Base-by-base conservation (phyloP, 306 rosid genomes). In the Carpinus fangiana region DNA sequence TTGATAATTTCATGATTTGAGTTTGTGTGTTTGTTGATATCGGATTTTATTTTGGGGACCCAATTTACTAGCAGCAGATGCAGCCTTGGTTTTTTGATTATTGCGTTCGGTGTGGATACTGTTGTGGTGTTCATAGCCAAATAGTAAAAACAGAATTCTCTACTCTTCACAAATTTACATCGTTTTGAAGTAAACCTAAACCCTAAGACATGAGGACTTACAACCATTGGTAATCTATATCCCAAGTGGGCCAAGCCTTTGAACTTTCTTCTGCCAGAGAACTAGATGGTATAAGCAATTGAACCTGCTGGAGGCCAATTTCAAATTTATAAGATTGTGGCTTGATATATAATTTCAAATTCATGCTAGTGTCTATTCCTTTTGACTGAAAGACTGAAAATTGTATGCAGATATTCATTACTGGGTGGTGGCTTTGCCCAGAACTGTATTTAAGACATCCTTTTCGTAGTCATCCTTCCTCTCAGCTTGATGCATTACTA, bases 381-480 rank as follows among this genome's bases (percentile, higher is more conserved):
- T 72, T 75, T 82, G 60, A 81, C 76, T 82, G 82, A 86, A 61
- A n/a, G 68, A 66, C 66, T 57, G 46, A 81, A 38, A 79, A 68
- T 76, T 31, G 78, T 76, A 23, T 91, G 90, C 94, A 93, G 99
- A 90, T 95, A 86, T 95, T 90, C 80, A 93, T 95, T 74, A 93
- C 97, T 84, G 99, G 96, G 52, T 95, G 99, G 99, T 95, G 99
- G 99, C 78, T 95, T 64, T 95, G 98, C 87, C 99, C 99, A 73
- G 99, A 95, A 84, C 73, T 95, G 85, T 95, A 88, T 85, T 80
- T 95, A 56, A 88, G 87, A 53, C 94, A 97, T 60, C 98, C 99
- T 74, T 93, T 93, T 85, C 81, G 80, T 70, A 72, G 86, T 59
- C 89, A 90, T 79, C 91, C 98, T 81, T 91, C 93, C 66, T 85